Percentiles rank a stretch among this genome's conserved stretches.
These are phyloP conservation scores for Penicillium alfredii DNA, from an alignment of 495 filamentous ascomycete species.

Conservation along the genomic window DNA sequence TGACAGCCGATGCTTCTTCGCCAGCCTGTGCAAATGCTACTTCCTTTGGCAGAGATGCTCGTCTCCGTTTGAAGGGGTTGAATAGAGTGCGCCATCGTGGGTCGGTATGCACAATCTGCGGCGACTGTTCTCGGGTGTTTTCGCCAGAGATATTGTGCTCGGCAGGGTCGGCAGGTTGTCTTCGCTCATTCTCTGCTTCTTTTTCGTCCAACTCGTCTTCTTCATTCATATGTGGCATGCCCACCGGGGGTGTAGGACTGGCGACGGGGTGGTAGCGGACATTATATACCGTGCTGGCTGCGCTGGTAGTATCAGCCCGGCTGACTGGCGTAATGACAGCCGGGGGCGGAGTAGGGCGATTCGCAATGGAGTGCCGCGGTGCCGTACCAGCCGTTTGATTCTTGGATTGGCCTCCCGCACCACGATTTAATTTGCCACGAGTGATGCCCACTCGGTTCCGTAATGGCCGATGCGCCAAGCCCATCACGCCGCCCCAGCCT, in stretches of 20 bases:
- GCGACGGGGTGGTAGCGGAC: slow-evolving; percentile 75
- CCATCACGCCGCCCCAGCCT: slow-evolving; percentile 41
- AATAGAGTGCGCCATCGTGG: slow-evolving; percentile 45
- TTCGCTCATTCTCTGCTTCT: slow-evolving; percentile 19
- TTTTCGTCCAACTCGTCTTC: slow-evolving; percentile 32
- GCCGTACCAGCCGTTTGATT: slow-evolving; percentile 13
- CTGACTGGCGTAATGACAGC: slow-evolving; percentile 66
- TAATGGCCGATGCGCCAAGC: slow-evolving; percentile 34
- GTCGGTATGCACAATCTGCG: slow-evolving; percentile 30
- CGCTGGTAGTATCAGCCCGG: slow-evolving; percentile 69
- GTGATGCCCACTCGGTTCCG: slow-evolving; percentile 30
- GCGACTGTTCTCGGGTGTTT: slow-evolving; percentile 26
- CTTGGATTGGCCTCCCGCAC: slow-evolving; percentile 9
- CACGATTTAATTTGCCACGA: slow-evolving; percentile 21
- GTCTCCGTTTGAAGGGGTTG: slow-evolving; percentile 49
- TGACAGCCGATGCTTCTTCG: slow-evolving; percentile 25
- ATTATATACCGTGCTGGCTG: slow-evolving; percentile 77
- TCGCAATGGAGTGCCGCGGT: slow-evolving; percentile 18
- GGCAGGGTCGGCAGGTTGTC: slow-evolving; percentile 5
- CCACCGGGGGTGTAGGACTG: slow-evolving; percentile 54
- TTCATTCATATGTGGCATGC: slow-evolving; percentile 36
- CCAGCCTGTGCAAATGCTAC: slow-evolving; percentile 45
- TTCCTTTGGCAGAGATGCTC: slow-evolving; percentile 49
- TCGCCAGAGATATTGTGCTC: slow-evolving; percentile 11
- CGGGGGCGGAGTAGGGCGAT: slow-evolving; percentile 57